phyloP scores from a whole-genome alignment of 2,329 filamentous ascomycete genomes.

The Aspergillus niger region DNA sequence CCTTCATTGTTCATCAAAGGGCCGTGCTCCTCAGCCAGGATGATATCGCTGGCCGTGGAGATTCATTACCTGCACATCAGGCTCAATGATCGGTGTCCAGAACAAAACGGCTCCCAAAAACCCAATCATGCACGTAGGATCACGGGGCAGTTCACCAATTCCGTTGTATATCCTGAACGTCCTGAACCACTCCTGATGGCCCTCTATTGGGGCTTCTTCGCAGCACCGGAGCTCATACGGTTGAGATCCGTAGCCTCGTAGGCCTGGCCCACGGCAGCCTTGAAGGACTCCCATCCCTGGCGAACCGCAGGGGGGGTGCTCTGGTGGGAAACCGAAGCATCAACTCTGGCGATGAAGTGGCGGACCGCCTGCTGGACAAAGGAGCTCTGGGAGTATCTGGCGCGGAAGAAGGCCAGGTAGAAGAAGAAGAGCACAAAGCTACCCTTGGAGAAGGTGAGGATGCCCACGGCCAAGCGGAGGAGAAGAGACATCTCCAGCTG shows the following conservation, averaged over 20 bases:
- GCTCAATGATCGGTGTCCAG: background rate
- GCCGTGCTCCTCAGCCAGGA: conserved; percentile 2
- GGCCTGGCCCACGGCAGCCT: conserved; percentile 71
- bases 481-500: conserved; percentile 85
- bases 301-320: conserved; percentile 78
- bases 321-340: conserved; percentile 81
- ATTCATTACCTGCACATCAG: conserved; percentile 10
- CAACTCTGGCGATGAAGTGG: conserved; percentile 71
- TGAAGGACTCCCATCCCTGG: conserved; percentile 78
- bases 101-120: conserved; percentile 3
- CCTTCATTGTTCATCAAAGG: conserved; percentile 5
- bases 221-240: conserved; percentile 65
- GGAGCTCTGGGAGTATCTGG: conserved; percentile 82
- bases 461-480: conserved; percentile 77
- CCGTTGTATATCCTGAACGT: conserved; percentile 4
- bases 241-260: conserved; percentile 77
- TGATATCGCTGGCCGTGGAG: background rate
- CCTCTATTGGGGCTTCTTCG: conserved; percentile 53
- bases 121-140: background rate
- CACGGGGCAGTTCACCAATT: conserved; percentile 4
- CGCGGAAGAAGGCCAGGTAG: conserved; percentile 91
- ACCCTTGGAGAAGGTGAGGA: conserved; percentile 83
- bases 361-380: conserved; percentile 86
- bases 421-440: conserved; percentile 84
- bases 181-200: background rate